A percentile compares a stretch with the other conserved stretches of the same genome.
These are phyloP conservation scores for Clavariopsis aquatica DNA, from an alignment of 495 filamentous ascomycete genomes.

Conservation along the genomic window DNA sequence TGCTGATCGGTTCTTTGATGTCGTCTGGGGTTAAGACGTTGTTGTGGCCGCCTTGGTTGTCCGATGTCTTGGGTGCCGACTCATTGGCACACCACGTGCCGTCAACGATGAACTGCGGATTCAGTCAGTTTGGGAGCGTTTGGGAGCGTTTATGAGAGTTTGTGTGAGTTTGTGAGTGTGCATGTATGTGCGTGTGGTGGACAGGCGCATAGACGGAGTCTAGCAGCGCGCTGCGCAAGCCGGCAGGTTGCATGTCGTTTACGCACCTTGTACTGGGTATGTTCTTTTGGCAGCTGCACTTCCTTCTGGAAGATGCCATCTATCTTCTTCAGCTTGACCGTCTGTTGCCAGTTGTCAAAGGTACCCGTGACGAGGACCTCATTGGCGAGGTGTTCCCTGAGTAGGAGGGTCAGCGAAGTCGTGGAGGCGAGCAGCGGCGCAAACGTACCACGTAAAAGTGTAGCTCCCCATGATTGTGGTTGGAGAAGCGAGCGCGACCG, in stretches of 20 bases:
- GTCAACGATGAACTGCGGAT: conserved; percentile 84
- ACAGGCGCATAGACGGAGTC: background rate
- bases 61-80: conserved; percentile 73
- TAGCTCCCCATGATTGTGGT: conserved; percentile 39
- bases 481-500: background rate
- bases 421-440: background rate
- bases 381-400: conserved; percentile 67
- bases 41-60: conserved; percentile 77
- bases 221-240: background rate
- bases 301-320: conserved; percentile 70
- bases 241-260: background rate
- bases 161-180: too few species aligned
- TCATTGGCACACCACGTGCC: conserved; percentile 80
- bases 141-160: too few species aligned
- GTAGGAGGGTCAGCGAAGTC: conserved; percentile 6
- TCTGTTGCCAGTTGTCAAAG: conserved; percentile 92
- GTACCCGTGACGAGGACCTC: conserved; percentile 95
- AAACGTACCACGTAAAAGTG: conserved; percentile 43
- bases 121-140: conserved; percentile 9
- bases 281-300: conserved; percentile 66
- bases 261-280: conserved; percentile 59
- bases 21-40: conserved; percentile 80
- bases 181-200: background rate
- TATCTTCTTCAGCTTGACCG: conserved; percentile 71
- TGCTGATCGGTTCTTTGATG: conserved; percentile 55